Conservation (phyloP, 2,329 filamentous ascomycete genomes). For the Didymella pomorum region DNA sequence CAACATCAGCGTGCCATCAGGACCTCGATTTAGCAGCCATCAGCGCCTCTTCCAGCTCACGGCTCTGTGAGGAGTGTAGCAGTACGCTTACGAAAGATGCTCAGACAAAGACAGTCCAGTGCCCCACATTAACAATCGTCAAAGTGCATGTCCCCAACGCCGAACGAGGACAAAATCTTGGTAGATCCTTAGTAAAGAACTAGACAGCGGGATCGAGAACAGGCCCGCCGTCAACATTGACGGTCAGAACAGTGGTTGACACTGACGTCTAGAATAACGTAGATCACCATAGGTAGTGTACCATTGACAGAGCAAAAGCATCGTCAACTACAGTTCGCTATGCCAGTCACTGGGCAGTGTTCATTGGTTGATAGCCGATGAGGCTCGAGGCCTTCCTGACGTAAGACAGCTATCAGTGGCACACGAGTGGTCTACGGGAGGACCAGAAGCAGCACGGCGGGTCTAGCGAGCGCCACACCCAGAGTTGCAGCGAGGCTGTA, state of each 20-base stretch:
- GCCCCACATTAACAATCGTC: too few species aligned
- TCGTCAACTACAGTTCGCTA: not conserved
- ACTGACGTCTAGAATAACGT: too few species aligned
- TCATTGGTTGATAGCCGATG: not conserved
- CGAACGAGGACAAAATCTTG: too few species aligned
- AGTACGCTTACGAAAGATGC: not conserved
- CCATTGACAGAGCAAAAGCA: not conserved
- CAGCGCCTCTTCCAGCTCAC: not conserved
- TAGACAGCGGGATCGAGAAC: not conserved
- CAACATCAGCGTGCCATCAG: not conserved
- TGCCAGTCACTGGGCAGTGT: not conserved
- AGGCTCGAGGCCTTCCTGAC: not conserved
- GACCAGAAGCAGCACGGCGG: not conserved
- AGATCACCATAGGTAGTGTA: too few species aligned
- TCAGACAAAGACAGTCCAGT: not conserved
- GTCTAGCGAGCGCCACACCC: slow-evolving; percentile 10
- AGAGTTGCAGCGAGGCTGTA: not conserved
- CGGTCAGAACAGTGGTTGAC: too few species aligned
- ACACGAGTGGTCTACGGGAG: not conserved
- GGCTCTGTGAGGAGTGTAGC: not conserved
- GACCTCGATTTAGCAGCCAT: not conserved
- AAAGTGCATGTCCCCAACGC: too few species aligned
- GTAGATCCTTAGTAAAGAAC: not conserved
- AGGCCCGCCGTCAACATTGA: not conserved
- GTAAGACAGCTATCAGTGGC: not conserved